Evolutionary conservation across 148 eudicot genomes (phyloP), one percentile per base, ranked within the genome.

Genomic region (Chenopodium formosanum): DNA sequence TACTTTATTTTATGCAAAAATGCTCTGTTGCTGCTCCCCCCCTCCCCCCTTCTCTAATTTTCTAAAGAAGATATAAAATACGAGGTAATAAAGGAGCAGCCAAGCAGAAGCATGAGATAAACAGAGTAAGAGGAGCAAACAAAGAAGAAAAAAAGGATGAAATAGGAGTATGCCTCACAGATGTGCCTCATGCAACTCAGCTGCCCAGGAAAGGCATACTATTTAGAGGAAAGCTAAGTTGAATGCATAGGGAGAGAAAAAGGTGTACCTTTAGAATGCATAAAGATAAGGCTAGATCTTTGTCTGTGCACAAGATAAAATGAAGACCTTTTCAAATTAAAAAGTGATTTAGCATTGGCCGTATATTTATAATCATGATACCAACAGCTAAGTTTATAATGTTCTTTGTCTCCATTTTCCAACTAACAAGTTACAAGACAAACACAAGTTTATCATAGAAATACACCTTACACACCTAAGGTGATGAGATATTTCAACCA

Each of bases 201-300:
- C 14, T 73, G 29, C 10, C 12, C 58, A 29, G 14, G 34, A 3
- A 4, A 31, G 47, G n/a, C 73, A 32, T 69, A 16, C 60, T 16
- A 2, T 53, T 53, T 53, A 32, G 14, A 69, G 17, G 22, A 37
- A 82, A 60, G 9, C 25, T 23, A 74, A 58, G 9, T 34, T 8
- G 77, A 74, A 62, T n/a, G 29, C 34, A 31, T 23, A 66, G 40
- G 32, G 29, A 27, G 37, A 52, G 29, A 44, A 58, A 80, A 70
- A 47, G 12, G 17, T 56, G 31, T 87, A 95, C 98, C 98, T 91
- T 88, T 91, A 93, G 92, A 93, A 93, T 88, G 97, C 92, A 86
- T 88, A 87, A 86, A 78, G 82, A 88, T 86, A 88, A 91, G 94
- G 97, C 92, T 85, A 93, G 97, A 93, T 92, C 83, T 25, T 25